These are phyloP conservation scores for Pseudocercospora pini-densiflorae DNA, from an alignment of 2,329 filamentous ascomycete species.

Conservation along the genomic window DNA sequence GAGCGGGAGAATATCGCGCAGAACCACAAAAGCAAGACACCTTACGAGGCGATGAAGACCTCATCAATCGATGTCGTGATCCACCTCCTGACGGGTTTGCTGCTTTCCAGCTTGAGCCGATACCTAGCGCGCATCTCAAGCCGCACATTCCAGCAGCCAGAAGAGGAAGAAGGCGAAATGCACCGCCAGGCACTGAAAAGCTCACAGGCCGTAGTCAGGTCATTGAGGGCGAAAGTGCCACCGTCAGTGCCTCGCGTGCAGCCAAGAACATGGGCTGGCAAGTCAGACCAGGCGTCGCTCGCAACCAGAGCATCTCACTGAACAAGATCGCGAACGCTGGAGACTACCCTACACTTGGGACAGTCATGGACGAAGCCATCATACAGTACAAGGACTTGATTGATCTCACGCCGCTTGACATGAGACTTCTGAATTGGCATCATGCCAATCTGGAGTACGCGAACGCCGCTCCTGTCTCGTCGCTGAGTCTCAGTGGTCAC, in stretches of 20 bases:
- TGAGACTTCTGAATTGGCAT: constrained; percentile 95
- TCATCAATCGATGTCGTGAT: constrained; percentile 84
- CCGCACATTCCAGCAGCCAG: constrained; percentile 36
- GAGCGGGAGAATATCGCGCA: constrained; percentile 87
- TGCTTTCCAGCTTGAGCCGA: constrained; percentile 38
- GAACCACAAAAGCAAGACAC: constrained; percentile 71
- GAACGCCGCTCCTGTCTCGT: constrained; percentile 86
- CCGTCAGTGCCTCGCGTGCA: constrained; percentile 76
- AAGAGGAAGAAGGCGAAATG: constrained; percentile 45
- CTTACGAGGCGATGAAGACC: constrained; percentile 78
- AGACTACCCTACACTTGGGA: constrained; percentile 75
- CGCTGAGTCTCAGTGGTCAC: constrained; percentile 88
- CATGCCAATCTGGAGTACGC: constrained; percentile 98
- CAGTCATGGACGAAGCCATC: constrained; percentile 91
- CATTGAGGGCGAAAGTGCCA: constrained; percentile 69
- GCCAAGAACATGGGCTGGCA: constrained; percentile 83
- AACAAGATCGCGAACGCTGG: constrained; percentile 67
- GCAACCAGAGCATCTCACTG: constrained; percentile 64
- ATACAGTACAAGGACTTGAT: constrained; percentile 83
- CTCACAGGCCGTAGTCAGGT: constrained; percentile 75
- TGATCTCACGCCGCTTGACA: constrained; percentile 81
- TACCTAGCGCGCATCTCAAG: constrained; percentile 36
- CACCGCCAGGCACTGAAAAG: constrained; percentile 59
- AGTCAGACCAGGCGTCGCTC: constrained; percentile 64
- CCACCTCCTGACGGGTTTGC: constrained; percentile 50